A percentile compares a stretch with the other conserved stretches of the same genome.
These are phyloP conservation scores for Spathaspora girioi DNA, from an alignment of 805 yeast species.

Conservation along the genomic window DNA sequence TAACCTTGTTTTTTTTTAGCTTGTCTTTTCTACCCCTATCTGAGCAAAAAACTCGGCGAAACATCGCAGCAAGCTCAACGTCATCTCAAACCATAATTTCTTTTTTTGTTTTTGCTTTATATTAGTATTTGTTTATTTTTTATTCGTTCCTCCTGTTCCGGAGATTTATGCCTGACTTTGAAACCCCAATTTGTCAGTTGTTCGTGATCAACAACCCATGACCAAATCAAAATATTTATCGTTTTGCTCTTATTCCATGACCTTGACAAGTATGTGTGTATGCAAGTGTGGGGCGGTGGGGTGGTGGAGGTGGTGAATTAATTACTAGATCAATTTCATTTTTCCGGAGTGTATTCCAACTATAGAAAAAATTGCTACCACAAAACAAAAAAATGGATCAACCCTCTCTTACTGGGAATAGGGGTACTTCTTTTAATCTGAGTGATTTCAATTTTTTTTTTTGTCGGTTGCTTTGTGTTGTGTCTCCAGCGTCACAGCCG, in stretches of 20 bases:
- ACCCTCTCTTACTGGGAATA: slow-evolving; percentile 9
- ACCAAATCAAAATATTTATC: not conserved
- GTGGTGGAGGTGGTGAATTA: not conserved
- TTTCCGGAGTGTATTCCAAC: not conserved
- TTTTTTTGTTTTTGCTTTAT: not conserved
- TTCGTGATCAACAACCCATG: not conserved
- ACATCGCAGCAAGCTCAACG: not conserved
- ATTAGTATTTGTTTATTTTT: not conserved
- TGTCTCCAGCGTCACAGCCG: not conserved
- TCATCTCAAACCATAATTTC: not conserved
- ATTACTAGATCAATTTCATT: not conserved
- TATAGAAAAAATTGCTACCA: not conserved
- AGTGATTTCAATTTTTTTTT: not conserved
- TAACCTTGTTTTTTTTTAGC: not conserved
- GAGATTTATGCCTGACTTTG: not conserved
- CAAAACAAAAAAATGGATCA: not conserved
- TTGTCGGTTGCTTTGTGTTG: not conserved
- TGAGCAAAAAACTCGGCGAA: not conserved
- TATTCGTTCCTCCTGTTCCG: not conserved
- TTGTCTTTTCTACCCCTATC: slow-evolving; percentile 1
- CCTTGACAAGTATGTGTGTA: not conserved
- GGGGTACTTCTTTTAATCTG: slow-evolving; percentile 8
- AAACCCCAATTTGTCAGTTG: too few relatives aligned
- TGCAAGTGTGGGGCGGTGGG: not conserved
- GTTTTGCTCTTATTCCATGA: not conserved